Evolutionary conservation across 1,284 basidiomycete species (phyloP).

Genomic region (Sporisorium graminicola): DNA sequence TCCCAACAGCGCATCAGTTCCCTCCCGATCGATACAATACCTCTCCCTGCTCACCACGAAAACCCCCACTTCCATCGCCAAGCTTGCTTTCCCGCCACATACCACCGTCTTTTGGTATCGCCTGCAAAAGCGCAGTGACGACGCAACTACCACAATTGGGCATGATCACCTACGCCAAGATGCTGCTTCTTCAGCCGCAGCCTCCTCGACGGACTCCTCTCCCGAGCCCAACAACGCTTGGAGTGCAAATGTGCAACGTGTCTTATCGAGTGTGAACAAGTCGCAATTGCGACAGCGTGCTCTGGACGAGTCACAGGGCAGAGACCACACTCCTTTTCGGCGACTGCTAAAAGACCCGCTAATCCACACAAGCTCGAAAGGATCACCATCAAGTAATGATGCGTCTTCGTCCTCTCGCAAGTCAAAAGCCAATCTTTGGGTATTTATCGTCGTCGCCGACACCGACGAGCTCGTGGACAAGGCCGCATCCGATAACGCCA

Average conservation of each 20-base stretch:
- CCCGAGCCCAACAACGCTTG: slow-evolving; percentile 6
- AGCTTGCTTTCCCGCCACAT: slow-evolving; percentile 18
- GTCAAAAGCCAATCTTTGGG: slow-evolving; percentile 15
- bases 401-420: neutral
- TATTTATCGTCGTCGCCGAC: slow-evolving; percentile 20
- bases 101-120: slow-evolving; percentile 31
- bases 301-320: neutral
- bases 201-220: neutral
- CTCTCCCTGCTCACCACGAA: slow-evolving; percentile 27
- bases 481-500: neutral
- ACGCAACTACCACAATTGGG: too few species aligned
- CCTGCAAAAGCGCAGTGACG: neutral
- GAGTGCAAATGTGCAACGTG: slow-evolving; percentile 7
- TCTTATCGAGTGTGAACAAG: slow-evolving; percentile 4
- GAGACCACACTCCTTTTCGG: neutral
- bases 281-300: neutral
- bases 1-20: slow-evolving; percentile 15
- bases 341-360: slow-evolving; percentile 10
- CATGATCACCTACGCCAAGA: neutral
- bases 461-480: neutral
- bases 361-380: slow-evolving; percentile 8
- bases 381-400: neutral
- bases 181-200: neutral
- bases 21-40: slow-evolving; percentile 16
- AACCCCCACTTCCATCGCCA: slow-evolving; percentile 31